phyloP scores from a whole-genome alignment of 1,284 basidiomycete species.

The Apiotrichum domesticum region DNA sequence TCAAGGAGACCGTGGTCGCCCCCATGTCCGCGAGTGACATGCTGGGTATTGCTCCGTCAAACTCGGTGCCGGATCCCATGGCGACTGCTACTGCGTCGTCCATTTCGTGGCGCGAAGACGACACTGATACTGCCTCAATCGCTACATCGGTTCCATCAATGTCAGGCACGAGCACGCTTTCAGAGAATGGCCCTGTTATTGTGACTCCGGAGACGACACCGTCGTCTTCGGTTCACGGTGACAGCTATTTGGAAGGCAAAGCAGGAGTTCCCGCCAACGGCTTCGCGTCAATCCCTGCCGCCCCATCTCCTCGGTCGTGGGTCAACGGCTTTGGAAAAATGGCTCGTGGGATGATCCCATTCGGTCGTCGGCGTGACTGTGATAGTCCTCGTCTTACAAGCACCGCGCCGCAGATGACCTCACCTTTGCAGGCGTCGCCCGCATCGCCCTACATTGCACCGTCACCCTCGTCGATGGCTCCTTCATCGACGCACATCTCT shows the following conservation, averaged over 20 bases:
- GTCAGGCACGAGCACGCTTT: conserved; percentile 5
- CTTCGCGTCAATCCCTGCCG: conserved; percentile 1
- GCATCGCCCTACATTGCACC: conserved; percentile 12
- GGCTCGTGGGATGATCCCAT: conserved; percentile 34
- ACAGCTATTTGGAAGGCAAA: conserved; percentile 1
- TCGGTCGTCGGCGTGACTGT: conserved; percentile 20
- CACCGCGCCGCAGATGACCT: not conserved
- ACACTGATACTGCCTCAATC: conserved; percentile 14
- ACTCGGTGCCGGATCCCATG: conserved; percentile 14
- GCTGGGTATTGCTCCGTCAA: conserved; percentile 9
- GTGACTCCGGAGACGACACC: conserved; percentile 18
- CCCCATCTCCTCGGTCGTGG: conserved; percentile 27
- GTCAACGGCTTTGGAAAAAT: conserved; percentile 36
- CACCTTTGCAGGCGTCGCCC: not conserved
- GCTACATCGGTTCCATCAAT: conserved; percentile 17
- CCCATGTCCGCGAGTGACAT: conserved; percentile 20
- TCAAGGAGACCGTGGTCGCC: conserved; percentile 11
- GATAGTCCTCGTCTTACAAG: conserved; percentile 4
- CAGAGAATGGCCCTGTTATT: conserved; percentile 3
- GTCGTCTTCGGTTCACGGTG: conserved; percentile 12
- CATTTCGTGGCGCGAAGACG: conserved; percentile 9
- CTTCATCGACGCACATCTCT: conserved; percentile 5
- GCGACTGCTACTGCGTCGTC: conserved; percentile 1
- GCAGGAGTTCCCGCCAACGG: not conserved
- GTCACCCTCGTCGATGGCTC: conserved; percentile 7